Conservation (phyloP, 495 filamentous ascomycete species). For the Aspergillus hancockii region DNA sequence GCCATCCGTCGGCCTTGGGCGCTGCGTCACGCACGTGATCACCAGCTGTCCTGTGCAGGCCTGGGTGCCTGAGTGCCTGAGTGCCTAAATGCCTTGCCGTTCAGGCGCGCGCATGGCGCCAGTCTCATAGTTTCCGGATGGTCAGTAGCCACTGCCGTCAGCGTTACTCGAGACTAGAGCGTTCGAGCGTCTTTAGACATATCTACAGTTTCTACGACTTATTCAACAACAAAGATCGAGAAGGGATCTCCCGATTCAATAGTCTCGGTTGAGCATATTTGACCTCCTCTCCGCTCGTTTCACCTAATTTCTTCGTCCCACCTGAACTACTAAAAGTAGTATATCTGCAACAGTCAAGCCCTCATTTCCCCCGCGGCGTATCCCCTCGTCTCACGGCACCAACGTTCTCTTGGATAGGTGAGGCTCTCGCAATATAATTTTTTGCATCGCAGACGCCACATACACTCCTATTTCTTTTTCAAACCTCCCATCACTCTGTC, state of each 20-base stretch:
- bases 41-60: constrained; percentile 1
- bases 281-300: neutral
- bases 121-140: too few species aligned
- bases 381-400: constrained; percentile 5
- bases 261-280: neutral
- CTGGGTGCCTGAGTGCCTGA: too few species aligned
- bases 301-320: neutral
- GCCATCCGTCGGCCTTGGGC: constrained; percentile 22
- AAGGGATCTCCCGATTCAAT: neutral
- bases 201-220: too few species aligned
- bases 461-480: constrained; percentile 11
- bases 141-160: too few species aligned
- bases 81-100: neutral
- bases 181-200: too few species aligned
- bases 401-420: constrained; percentile 5
- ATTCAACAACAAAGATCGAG: too few species aligned
- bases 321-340: neutral
- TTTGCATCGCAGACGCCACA: neutral
- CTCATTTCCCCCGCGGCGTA: constrained; percentile 7
- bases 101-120: neutral
- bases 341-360: neutral
- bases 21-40: constrained; percentile 1
- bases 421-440: constrained; percentile 4
- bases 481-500: neutral
- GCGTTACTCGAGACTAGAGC: too few species aligned